Evolutionary conservation across 2,329 filamentous ascomycete genomes (phyloP), one percentile per base, ranked within the genome.

Genomic region (Penicillium decumbens): DNA sequence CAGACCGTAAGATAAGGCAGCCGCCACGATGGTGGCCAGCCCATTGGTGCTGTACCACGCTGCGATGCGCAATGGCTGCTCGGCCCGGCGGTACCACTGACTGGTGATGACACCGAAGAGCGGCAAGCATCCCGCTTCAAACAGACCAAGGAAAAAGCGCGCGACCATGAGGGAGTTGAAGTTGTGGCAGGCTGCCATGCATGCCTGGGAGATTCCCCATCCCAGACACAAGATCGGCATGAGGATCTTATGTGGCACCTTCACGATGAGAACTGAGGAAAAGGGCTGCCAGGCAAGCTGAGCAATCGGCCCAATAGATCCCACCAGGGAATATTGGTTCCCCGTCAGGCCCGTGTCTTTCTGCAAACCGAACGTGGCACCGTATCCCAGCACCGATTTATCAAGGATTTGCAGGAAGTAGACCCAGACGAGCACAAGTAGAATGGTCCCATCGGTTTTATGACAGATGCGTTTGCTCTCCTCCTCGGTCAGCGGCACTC

Each of bases 31-130:
- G 5, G 76, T 82, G 0, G 79, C 79, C 0, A 77, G 50, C 0
- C 81, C 81, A 44, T 81, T 85, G 0, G 80, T 83, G 3, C 79
- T 74, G 56, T 87, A 87, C 83, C 83, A 87, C n/a, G 77, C 77
- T 0, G 81, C 81, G 3, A 85, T 77, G 0, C 84, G 75, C 24
- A 83, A 64, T 0, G 83, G 81, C 64, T 87, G 83, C 58, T 87
- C 82, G 4, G 74, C 73, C 46, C 71, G 69, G 10, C 72, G 67
- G 54, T 76, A 76, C 73, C 74, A 75, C 30, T 74, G 69, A 32
- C 68, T 70, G 1, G 73, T 76, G 42, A 75, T 75, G 23, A 75
- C 63, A 39, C 66, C 66, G 43, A 75, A 76, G 2, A 75, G 61
- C 0, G 72, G 73, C 33, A 75, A 53, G 54, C 72, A 80, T 3